phyloP scores from a whole-genome alignment of 2,329 filamentous ascomycete genomes.

The Escovopsis sp. region DNA sequence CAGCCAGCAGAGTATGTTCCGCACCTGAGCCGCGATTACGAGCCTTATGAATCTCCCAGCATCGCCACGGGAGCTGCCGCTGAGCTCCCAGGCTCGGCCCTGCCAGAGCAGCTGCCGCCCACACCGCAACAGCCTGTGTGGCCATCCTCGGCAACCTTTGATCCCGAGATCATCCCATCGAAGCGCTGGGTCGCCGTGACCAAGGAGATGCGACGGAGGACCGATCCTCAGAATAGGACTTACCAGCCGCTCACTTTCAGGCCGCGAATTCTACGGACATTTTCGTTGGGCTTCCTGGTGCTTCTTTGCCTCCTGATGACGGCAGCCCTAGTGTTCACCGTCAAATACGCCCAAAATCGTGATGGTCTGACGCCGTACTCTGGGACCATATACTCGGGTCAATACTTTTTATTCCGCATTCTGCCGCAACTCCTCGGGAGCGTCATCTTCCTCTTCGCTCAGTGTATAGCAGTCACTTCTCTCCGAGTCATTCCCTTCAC shows the following conservation, averaged over 20 bases:
- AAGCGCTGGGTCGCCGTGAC: slow-evolving; percentile 19
- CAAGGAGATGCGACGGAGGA: slow-evolving; percentile 17
- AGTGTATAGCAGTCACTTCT: slow-evolving; percentile 59
- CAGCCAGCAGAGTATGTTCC: slow-evolving; percentile 3
- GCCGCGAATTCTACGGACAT: slow-evolving; percentile 53
- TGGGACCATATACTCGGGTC: slow-evolving; percentile 48
- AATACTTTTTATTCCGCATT: slow-evolving; percentile 78
- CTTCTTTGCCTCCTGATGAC: slow-evolving; percentile 54
- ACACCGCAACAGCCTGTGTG: background rate
- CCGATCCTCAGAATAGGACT: slow-evolving; percentile 22
- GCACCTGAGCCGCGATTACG: no score
- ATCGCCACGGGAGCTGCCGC: background rate
- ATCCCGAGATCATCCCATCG: slow-evolving; percentile 2
- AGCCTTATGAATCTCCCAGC: background rate
- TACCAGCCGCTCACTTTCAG: slow-evolving; percentile 48
- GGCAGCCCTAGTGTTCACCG: slow-evolving; percentile 55
- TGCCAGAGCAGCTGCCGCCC: background rate
- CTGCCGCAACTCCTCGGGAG: slow-evolving; percentile 65
- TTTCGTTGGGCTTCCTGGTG: slow-evolving; percentile 45
- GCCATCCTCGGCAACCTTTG: slow-evolving; percentile 2
- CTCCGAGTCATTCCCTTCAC: slow-evolving; percentile 65
- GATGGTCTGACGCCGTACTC: slow-evolving; percentile 53
- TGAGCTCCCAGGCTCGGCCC: background rate
- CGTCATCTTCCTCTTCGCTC: slow-evolving; percentile 58
- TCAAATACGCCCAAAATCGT: slow-evolving; percentile 47